A percentile compares a stretch with the other conserved stretches of the same genome.
Conservation (phyloP, 495 filamentous ascomycete genomes). For the Talaromyces wortmannii region DNA sequence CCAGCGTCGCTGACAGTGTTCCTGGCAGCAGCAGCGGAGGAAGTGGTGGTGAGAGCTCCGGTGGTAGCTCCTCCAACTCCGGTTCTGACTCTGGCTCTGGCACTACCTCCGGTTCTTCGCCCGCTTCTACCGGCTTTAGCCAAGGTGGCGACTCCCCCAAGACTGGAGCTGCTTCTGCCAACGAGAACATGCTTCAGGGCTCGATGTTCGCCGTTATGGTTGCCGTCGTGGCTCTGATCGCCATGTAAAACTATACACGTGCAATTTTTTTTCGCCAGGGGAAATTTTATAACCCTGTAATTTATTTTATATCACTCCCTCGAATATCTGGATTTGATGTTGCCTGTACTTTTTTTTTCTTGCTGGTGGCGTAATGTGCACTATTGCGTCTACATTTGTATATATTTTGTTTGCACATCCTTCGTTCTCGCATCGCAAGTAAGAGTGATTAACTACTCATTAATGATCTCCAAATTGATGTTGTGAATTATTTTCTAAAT, state of each 20-base stretch:
- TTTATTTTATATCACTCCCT: background rate
- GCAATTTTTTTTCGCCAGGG: background rate
- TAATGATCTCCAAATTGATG: background rate
- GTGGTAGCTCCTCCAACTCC: background rate
- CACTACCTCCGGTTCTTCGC: conserved; percentile 12
- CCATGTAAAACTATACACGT: conserved; percentile 31
- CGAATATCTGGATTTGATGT: background rate
- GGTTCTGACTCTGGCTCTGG: conserved; percentile 8
- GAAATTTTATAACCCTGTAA: background rate
- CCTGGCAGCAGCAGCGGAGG: conserved; percentile 28
- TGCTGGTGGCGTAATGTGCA: background rate
- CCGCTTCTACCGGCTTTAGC: conserved; percentile 19
- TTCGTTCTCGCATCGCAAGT: too few relatives aligned
- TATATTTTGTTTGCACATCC: background rate
- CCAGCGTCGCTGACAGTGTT: conserved; percentile 16
- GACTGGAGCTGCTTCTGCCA: conserved; percentile 27
- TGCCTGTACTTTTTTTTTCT: background rate
- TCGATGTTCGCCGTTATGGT: conserved; percentile 52
- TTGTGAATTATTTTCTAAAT: conserved; percentile 8
- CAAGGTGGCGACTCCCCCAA: conserved; percentile 11
- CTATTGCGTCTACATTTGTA: background rate
- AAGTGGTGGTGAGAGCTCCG: conserved; percentile 15
- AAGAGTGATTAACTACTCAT: too few relatives aligned
- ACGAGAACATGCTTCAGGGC: conserved; percentile 39
- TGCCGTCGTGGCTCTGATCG: conserved; percentile 46